Evolutionary conservation across 176 grass and related monocot genomes (phyloP), one percentile per base, ranked within the genome.

Genomic region (Guadua angustifolia): DNA sequence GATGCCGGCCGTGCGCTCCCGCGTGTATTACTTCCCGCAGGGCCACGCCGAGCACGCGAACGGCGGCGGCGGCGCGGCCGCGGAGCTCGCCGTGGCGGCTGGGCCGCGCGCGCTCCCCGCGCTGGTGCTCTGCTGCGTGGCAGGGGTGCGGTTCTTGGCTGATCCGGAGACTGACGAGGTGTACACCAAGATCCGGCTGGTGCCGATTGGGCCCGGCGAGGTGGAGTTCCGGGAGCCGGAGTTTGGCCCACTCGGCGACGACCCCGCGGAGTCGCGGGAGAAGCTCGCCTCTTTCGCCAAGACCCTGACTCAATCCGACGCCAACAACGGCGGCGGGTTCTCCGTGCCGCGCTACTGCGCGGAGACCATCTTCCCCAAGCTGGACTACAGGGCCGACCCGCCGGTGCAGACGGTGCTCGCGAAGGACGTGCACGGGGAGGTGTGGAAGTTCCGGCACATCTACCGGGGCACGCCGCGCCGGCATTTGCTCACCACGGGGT

Each of bases 11-110:
- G 57, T 68, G 64, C 76, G 85, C 49, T 90, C 93, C 4, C 84
- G 71, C 21, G 91, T 99, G 9, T 99, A 84, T 88, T 99, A 99
- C 89, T 95, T 99, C 78, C 89, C 93, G 29, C 92, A 99, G 90
- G 96, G 96, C n/a, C 96, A 99, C 76, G 89, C 92, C 5, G 96
- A 99, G 87, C 96, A 95, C 73, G 89, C 94, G 66, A 84, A 78
- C 50, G 46, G 63, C 74, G 68, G 55, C 29, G 86, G 39, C 29
- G 60, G 16, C 36, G 71, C 19, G 12, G 72, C 32, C 13, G 83
- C 73, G 19, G 88, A 90, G 42, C 77, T 88, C 57, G 85, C 72
- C 13, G 65, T 57, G 71, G 65, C 58, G 29, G 42, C 57, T 1
- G 85, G 65, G 9, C 40, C 71, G 11, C 82, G 83, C 3, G 58